Base-by-base conservation (phyloP, 2,329 filamentous ascomycete species). In the Fusarium sulawesiense region DNA sequence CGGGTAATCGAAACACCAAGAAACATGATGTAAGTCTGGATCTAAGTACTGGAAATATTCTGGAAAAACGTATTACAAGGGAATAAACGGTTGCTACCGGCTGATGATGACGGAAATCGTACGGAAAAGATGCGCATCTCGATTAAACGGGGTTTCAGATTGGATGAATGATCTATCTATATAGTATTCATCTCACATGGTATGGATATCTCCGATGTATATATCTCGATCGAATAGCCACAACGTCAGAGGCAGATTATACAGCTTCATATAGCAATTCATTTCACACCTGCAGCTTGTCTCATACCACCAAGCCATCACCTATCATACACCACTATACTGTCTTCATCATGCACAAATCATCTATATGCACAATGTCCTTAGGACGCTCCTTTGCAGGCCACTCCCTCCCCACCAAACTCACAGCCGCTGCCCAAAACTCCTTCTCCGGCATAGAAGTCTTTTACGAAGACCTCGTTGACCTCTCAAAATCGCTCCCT, bases 301-400 rank as follows among this genome's bases (percentile, higher is more conserved):
- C 9, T 27, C 25, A 27, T 27, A 10, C 9, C 25, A 27, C 2
- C 27, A 29, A 29, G 27, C 27, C 27, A 29, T 29, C 11, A 12
- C 27, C 27, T 12, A 29, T 29, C 27, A 29, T 29, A 29, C 27
- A 29, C 27, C 27, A 29, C 27, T 3, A 11, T 27, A 27, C 27
- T 27, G 27, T 5, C 27, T 11, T 27, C 42, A 56, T 9, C 51
- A 87, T 87, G 85, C 88, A 84, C 78, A 85, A 84, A 69, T 86
- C 91, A 69, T 91, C 86, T 41, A 94, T 95, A 76, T 89, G 89
- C 61, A 92, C 91, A 67, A 92, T 94, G 85, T 94, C 91, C 50
- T 85, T 95, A 3, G 92, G 92, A 44, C 89, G 91, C 44, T 89
- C 88, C 73, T 84, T 77, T 37, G 91, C 90, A 76, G 88, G 91